Evolutionary conservation across 257 asterid genomes (phyloP), one percentile per base, ranked within the genome.

Genomic region (Jacaranda copaia): DNA sequence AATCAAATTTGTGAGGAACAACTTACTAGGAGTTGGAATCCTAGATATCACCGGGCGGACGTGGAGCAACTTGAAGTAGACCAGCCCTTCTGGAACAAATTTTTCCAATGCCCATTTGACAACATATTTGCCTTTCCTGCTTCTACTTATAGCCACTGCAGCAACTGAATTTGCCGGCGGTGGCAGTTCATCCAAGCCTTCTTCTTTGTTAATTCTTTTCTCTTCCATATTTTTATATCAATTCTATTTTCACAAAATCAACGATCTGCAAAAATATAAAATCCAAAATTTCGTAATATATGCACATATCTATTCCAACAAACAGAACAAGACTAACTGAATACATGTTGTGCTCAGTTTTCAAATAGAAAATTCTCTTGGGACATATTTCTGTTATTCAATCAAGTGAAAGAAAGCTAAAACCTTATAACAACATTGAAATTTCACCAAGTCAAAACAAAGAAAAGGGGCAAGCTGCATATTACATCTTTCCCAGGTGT

Each of bases 31-130:
- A 40, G 98, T 91, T 56, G 97, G 98, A 60, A 94, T 89, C 65
- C 87, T 56, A 36, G 81, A 13, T 67, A 88, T 81, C 74, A 75
- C 64, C 1, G 97, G 93, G 48, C 91, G 94, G 42, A 94, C 88
- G 18, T 91, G 91, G 9, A 94, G 83, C 83, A 94, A 69, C 77
- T 48, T 89, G 92, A 92, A 89, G 85, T 68, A 73, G 75, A 84
- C 67, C 57, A 72, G 69, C 60, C 92, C 94, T 81, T 94, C 94
- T n/a, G 90, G 88, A n/a, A 87, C 89, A 76, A 94, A 91, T 73
- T 92, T 94, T 8, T 94, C 98, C 82, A 94, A 77, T n/a, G 99
- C 99, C 99, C 98, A 94, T 20, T 71, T 88, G 43, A 94, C 73
- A 18, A 87, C 84, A 75, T 75, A 55, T 83, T 89, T 88, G 88